phyloP scores from a whole-genome alignment of 768 basidiomycete species.

The Trametes villosa region DNA sequence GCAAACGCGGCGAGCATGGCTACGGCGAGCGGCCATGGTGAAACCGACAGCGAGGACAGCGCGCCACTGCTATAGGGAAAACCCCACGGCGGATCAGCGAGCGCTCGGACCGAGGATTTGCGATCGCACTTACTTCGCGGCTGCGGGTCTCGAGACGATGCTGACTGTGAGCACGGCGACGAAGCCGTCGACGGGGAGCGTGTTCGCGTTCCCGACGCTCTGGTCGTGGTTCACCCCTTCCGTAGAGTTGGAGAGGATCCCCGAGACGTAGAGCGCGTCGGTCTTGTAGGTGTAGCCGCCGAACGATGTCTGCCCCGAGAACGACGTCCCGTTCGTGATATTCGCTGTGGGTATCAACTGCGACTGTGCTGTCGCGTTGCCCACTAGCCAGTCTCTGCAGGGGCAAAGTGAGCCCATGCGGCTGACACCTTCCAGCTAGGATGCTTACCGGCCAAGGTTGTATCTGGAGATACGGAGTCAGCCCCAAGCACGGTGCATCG shows the following conservation, averaged over 20 bases:
- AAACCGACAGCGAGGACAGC: background rate
- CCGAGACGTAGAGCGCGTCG: slow-evolving; percentile 66
- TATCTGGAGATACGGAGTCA: slow-evolving; percentile 47
- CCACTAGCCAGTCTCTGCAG: slow-evolving; percentile 78
- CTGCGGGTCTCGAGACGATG: slow-evolving; percentile 49
- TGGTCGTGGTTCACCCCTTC: slow-evolving; percentile 69
- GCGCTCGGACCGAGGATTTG: background rate
- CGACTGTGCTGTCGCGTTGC: slow-evolving; percentile 68
- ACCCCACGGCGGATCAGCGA: too few relatives aligned
- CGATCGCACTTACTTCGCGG: slow-evolving; percentile 26
- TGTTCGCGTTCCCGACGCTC: slow-evolving; percentile 53
- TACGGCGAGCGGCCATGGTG: slow-evolving; percentile 1
- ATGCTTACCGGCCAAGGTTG: slow-evolving; percentile 70
- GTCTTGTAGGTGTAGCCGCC: slow-evolving; percentile 77
- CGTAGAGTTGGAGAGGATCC: slow-evolving; percentile 71
- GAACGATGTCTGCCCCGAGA: slow-evolving; percentile 63
- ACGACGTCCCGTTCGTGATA: slow-evolving; percentile 64
- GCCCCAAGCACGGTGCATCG: background rate
- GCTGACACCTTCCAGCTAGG: background rate
- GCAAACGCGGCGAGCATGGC: slow-evolving; percentile 9
- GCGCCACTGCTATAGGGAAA: background rate
- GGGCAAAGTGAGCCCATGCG: background rate
- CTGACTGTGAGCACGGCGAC: slow-evolving; percentile 79
- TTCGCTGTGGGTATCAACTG: slow-evolving; percentile 46
- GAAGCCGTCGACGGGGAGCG: slow-evolving; percentile 78